Percentiles rank a stretch among this genome's conserved stretches.
Conservation (phyloP, 345 rosid genomes). For the Eutrema heterophyllum region DNA sequence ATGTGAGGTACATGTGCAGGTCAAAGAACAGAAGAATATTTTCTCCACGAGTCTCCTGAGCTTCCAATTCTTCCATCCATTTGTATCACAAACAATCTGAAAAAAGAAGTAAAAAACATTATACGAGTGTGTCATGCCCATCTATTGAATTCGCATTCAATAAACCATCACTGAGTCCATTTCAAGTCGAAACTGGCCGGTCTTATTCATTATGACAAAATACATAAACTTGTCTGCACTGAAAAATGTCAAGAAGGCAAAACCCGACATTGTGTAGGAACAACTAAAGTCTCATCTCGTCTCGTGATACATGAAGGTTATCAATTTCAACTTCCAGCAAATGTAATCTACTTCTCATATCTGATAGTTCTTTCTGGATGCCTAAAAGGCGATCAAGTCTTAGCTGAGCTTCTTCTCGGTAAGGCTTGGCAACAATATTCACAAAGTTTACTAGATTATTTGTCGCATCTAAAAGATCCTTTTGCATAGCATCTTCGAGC, state of each 20-base stretch:
- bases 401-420: constrained; percentile 64
- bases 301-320: constrained; percentile 63
- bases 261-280: constrained; percentile 5
- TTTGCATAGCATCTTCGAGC: constrained; percentile 86
- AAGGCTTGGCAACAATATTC: constrained; percentile 58
- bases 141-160: neutral
- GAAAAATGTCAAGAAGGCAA: neutral
- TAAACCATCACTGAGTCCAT: constrained; percentile 6
- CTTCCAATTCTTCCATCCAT: constrained; percentile 2
- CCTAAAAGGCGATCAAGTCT: constrained; percentile 51
- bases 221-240: constrained; percentile 15
- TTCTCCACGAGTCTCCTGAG: constrained; percentile 1
- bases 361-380: constrained; percentile 52
- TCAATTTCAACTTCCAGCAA: constrained; percentile 65
- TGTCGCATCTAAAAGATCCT: constrained; percentile 58
- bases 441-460: constrained; percentile 52
- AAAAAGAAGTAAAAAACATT: neutral
- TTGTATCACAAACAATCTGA: constrained; percentile 16
- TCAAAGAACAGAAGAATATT: neutral
- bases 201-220: constrained; percentile 25
- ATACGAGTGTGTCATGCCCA: neutral
- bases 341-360: constrained; percentile 40
- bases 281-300: constrained; percentile 26
- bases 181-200: constrained; percentile 12
- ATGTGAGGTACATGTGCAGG: constrained; percentile 8